Percentiles rank a stretch among this genome's conserved stretches.
Evolutionary conservation across 2,329 filamentous ascomycete genomes (phyloP).

Genomic region (Penicillium brevicompactum): DNA sequence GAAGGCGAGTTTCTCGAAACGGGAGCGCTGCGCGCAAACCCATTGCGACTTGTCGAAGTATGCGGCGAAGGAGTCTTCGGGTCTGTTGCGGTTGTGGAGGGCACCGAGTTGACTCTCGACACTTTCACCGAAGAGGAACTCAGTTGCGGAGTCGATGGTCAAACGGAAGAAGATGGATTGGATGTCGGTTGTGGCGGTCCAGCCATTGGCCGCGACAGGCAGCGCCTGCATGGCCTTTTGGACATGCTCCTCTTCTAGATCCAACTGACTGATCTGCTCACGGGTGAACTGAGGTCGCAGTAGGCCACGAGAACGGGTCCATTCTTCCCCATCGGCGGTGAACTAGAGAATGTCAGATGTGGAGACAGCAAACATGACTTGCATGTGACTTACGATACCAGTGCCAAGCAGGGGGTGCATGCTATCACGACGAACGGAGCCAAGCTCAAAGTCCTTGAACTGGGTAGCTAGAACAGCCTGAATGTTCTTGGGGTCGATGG

Average conservation of each 20-base stretch:
- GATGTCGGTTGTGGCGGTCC: constrained; percentile 64
- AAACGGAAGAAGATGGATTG: constrained; percentile 80
- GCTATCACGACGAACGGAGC: constrained; percentile 70
- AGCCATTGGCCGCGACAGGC: constrained; percentile 54
- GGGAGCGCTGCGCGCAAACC: constrained; percentile 29
- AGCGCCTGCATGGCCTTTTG: constrained; percentile 72
- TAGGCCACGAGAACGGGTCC: constrained; percentile 79
- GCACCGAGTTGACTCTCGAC: constrained; percentile 58
- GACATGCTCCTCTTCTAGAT: constrained; percentile 79
- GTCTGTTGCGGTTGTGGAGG: constrained; percentile 48
- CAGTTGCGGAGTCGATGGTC: constrained; percentile 81
- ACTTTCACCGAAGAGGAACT: constrained; percentile 80
- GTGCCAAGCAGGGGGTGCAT: constrained; percentile 37
- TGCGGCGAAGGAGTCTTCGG: constrained; percentile 47
- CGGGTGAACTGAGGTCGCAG: constrained; percentile 85
- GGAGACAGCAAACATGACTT: background rate
- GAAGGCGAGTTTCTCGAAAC: constrained; percentile 30
- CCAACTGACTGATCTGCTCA: constrained; percentile 78
- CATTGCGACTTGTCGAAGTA: constrained; percentile 41
- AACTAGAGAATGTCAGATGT: constrained; percentile 26
- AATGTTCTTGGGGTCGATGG: constrained; percentile 61
- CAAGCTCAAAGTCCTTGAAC: constrained; percentile 82
- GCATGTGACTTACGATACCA: constrained; percentile 47
- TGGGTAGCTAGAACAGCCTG: constrained; percentile 83
- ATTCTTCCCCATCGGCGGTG: constrained; percentile 74